These are phyloP conservation scores for Brassica hybrid DNA, from an alignment of 441 rosid genomes.

Conservation along the genomic window DNA sequence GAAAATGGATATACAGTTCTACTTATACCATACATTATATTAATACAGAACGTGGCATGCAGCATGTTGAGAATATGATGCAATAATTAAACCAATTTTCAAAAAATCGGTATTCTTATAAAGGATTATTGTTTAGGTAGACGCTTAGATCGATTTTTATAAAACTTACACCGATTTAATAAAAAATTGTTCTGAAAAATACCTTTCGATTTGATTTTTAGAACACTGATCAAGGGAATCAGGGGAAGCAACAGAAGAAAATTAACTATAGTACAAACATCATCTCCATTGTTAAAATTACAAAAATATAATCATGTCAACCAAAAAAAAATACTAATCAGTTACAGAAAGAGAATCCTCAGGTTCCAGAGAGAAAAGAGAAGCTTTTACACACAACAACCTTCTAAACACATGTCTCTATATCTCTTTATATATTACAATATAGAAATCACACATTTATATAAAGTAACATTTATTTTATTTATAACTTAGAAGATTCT, in stretches of 20 bases:
- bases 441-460: constrained; percentile 34
- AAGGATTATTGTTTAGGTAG: too few species aligned
- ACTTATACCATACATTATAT: too few species aligned
- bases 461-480: constrained; percentile 21
- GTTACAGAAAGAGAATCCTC: constrained; percentile 18
- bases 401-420: constrained; percentile 45
- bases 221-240: background rate
- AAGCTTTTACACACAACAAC: constrained; percentile 45
- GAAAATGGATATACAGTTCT: too few species aligned
- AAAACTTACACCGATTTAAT: too few species aligned
- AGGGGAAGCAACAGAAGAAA: background rate
- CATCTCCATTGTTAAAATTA: constrained; percentile 24
- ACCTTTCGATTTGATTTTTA: too few species aligned
- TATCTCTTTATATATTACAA: constrained; percentile 45
- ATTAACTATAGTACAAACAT: constrained; percentile 12
- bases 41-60: too few species aligned
- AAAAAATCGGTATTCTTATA: too few species aligned
- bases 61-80: too few species aligned
- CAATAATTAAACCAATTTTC: too few species aligned
- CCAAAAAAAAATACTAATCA: constrained; percentile 29
- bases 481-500: constrained; percentile 20
- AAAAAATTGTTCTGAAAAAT: too few species aligned
- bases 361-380: too few species aligned
- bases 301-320: constrained; percentile 32
- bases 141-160: too few species aligned